These are phyloP conservation scores for Trametes versicolor DNA, from an alignment of 1,284 basidiomycete genomes.

Conservation along the genomic window DNA sequence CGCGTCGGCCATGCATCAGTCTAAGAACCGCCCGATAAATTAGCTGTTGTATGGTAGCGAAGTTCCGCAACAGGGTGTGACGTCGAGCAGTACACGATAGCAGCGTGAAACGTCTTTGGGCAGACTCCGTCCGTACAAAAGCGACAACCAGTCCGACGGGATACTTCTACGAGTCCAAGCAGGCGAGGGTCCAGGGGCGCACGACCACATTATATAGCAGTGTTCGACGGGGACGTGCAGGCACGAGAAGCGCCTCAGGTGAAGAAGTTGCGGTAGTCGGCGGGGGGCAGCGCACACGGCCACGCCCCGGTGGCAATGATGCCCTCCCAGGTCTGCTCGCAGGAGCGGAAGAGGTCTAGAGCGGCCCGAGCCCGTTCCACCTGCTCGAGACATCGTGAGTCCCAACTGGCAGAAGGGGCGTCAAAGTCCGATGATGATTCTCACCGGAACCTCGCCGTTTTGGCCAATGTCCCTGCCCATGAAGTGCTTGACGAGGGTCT, in stretches of 20 bases:
- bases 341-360: conserved; percentile 66
- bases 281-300: conserved; percentile 59
- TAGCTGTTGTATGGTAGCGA: conserved; percentile 19
- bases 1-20: conserved; percentile 2
- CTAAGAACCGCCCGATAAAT: conserved; percentile 18
- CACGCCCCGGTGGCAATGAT: conserved; percentile 57
- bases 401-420: conserved; percentile 12
- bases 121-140: conserved; percentile 2
- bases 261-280: conserved; percentile 45
- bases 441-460: conserved; percentile 61
- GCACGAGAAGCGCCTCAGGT: conserved; percentile 34
- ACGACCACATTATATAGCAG: not conserved
- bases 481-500: conserved; percentile 57
- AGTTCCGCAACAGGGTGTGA: conserved; percentile 12
- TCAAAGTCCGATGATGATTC: conserved; percentile 32
- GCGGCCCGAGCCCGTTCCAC: conserved; percentile 61
- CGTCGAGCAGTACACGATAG: conserved; percentile 19
- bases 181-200: not conserved
- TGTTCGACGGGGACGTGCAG: not conserved
- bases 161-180: conserved; percentile 5
- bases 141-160: not conserved
- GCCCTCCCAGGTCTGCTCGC: conserved; percentile 60
- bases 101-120: conserved; percentile 18
- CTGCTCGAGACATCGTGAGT: conserved; percentile 46
- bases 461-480: conserved; percentile 61